Conservation (phyloP, 164 flowering plant species). For the Aristolochia fimbriata region DNA sequence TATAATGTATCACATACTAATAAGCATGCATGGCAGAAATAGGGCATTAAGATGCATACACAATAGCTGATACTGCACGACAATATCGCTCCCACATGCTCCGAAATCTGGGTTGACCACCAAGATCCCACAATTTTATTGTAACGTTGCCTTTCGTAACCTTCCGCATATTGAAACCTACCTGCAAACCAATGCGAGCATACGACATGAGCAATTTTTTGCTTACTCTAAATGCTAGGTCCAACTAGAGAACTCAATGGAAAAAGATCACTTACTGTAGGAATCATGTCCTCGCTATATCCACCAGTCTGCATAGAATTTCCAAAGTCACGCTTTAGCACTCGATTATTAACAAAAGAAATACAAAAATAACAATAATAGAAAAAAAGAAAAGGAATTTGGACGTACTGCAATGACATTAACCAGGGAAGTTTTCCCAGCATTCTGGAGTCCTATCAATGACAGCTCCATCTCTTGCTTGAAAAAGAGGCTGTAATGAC, state of each 20-base stretch:
- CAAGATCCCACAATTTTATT: slow-evolving; percentile 96
- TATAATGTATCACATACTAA: background rate
- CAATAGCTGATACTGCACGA: slow-evolving; percentile 91
- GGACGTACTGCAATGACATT: slow-evolving; percentile 86
- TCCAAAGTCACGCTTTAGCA: background rate
- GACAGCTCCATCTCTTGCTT: slow-evolving; percentile 99
- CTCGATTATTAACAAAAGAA: background rate
- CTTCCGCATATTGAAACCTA: slow-evolving; percentile 94
- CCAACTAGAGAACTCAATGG: background rate
- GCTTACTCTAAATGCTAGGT: background rate
- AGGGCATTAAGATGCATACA: slow-evolving; percentile 30
- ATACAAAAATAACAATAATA: background rate
- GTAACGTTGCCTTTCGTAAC: slow-evolving; percentile 94
- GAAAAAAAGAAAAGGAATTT: background rate
- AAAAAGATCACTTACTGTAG: slow-evolving; percentile 53
- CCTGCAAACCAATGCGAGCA: slow-evolving; percentile 23
- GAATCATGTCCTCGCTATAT: slow-evolving; percentile 97
- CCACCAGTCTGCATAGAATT: slow-evolving; percentile 69
- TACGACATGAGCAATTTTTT: background rate
- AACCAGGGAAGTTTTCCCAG: slow-evolving; percentile 93
- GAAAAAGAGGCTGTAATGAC: slow-evolving; percentile 70
- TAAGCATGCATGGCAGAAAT: background rate
- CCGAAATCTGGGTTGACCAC: slow-evolving; percentile 97
- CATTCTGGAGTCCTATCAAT: slow-evolving; percentile 91
- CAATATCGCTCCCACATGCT: slow-evolving; percentile 99